Evolutionary conservation across 2,329 filamentous ascomycete genomes (phyloP), one percentile per base, ranked within the genome.

Genomic region (Hymenotorrendiella dingleyae): DNA sequence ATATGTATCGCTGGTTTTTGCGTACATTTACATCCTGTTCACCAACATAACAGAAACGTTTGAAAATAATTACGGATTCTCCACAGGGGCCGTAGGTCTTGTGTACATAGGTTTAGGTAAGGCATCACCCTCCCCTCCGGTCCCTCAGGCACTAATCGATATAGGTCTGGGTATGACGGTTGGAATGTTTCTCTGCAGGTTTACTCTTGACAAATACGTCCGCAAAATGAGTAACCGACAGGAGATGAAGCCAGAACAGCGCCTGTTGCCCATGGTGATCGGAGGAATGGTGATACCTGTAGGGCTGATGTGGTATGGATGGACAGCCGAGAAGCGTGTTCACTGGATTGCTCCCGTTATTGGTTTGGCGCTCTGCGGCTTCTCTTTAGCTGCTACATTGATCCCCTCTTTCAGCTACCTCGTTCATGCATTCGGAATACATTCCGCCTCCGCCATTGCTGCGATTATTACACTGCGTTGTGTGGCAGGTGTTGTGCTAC

Each of bases 401-500:
- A 60, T 65, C 35, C 60, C 58, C 2, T 50, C 53, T 17, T 72
- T 49, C 63, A 71, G 40, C 66, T 76, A 66, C 66, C 72, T 72
- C 61, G 68, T 47, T 52, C 63, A 68, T 49, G 60, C 54, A 14
- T 70, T 68, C 43, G 60, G 56, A 6, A 53, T 53, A 9, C 64
- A 65, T 38, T 62, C 67, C 5, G 66, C 65, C 4, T 62, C 58
- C 17, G 67, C 64, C 2, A 52, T 68, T 14, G 60, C 63, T 0
- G 57, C 65, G 37, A 58, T 67, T 41, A 66, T 66, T 1, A 52
- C 67, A 6, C 60, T 60, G 4, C 59, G 69, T 6, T 69, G 63
- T 29, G 52, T 75, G 12, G 69, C 68, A 3, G 71, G 69, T 4
- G 71, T 73, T 27, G 66, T 67, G 3, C 66, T 75, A 40, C 72